These are phyloP conservation scores for Jatropha multifida DNA, from an alignment of 441 rosid genomes.

Conservation along the genomic window DNA sequence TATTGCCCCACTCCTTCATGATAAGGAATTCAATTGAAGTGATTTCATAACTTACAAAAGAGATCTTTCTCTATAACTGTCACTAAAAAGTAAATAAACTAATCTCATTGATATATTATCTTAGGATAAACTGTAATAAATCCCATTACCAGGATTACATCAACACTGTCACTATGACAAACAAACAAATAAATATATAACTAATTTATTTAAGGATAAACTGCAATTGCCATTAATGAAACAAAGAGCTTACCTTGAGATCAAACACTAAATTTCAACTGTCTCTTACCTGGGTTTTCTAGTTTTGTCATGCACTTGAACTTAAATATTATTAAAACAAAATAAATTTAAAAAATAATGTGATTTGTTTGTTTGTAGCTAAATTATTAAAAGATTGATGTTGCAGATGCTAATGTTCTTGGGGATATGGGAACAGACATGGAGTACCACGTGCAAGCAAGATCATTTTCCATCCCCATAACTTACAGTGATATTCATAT, in stretches of 20 bases:
- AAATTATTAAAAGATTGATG: constrained; percentile 27
- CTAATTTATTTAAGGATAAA: background rate
- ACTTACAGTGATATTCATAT: constrained; percentile 21
- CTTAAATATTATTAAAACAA: background rate
- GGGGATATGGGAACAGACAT: constrained; percentile 33
- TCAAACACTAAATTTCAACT: constrained; percentile 12
- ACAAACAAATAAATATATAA: background rate
- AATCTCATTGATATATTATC: background rate
- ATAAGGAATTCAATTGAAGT: constrained; percentile 35
- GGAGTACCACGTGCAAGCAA: constrained; percentile 59
- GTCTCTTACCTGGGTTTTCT: constrained; percentile 20
- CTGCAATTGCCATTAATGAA: constrained; percentile 16
- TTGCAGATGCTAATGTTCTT: constrained; percentile 40
- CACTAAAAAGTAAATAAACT: background rate
- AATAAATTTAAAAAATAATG: constrained; percentile 12
- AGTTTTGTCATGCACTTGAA: constrained; percentile 13
- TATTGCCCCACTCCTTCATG: constrained; percentile 27
- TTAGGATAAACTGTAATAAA: background rate
- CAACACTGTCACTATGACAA: background rate
- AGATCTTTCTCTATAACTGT: background rate
- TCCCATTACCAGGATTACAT: background rate
- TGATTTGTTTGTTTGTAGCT: constrained; percentile 18
- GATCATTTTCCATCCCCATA: constrained; percentile 56
- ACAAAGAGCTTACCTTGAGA: constrained; percentile 7
- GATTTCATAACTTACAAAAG: constrained; percentile 21